These are phyloP conservation scores for Pachysolen tannophilus DNA, from an alignment of 805 yeast species.

Conservation along the genomic window DNA sequence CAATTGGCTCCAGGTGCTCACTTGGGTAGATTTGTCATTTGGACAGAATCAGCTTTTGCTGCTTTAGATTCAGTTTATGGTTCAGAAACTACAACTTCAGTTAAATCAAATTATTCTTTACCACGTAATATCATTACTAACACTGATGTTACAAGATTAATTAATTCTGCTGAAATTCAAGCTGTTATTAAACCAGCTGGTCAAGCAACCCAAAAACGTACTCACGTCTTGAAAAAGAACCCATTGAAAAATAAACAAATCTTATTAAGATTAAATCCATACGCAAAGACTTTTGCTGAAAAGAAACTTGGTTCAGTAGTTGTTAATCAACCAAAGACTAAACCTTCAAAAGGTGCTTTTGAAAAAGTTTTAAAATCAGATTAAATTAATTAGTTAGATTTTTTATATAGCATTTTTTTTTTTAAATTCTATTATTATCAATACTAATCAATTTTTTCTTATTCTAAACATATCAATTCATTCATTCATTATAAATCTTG, in stretches of 20 bases:
- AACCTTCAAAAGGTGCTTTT: slow-evolving; percentile 69
- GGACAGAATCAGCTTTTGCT: slow-evolving; percentile 99
- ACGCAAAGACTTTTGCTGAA: slow-evolving; percentile 95
- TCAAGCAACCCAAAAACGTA: slow-evolving; percentile 86
- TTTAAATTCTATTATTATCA: too few relatives aligned
- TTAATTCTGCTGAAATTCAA: slow-evolving; percentile 99
- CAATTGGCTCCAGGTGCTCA: slow-evolving; percentile 99
- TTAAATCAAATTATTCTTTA: slow-evolving; percentile 84
- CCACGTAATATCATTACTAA: slow-evolving; percentile 92
- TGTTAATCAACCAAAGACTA: slow-evolving; percentile 54
- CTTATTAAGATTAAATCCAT: slow-evolving; percentile 97
- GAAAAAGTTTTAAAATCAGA: slow-evolving; percentile 57
- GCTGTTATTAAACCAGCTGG: slow-evolving; percentile 96
- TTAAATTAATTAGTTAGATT: slow-evolving; percentile 25
- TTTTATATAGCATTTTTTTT: too few relatives aligned
- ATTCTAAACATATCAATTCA: too few relatives aligned
- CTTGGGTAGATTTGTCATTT: slow-evolving; percentile 98
- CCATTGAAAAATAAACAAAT: slow-evolving; percentile 99
- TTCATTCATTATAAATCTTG: too few relatives aligned
- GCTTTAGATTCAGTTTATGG: slow-evolving; percentile 97
- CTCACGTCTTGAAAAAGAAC: slow-evolving; percentile 97
- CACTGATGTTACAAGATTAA: slow-evolving; percentile 94
- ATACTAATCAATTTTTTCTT: too few relatives aligned
- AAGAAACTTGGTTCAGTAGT: slow-evolving; percentile 83
- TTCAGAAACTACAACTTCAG: slow-evolving; percentile 74